A percentile compares a stretch with the other conserved stretches of the same genome.
These are phyloP conservation scores for Neofusicoccum laricinum DNA, from an alignment of 2,329 filamentous ascomycete genomes.

Conservation along the genomic window DNA sequence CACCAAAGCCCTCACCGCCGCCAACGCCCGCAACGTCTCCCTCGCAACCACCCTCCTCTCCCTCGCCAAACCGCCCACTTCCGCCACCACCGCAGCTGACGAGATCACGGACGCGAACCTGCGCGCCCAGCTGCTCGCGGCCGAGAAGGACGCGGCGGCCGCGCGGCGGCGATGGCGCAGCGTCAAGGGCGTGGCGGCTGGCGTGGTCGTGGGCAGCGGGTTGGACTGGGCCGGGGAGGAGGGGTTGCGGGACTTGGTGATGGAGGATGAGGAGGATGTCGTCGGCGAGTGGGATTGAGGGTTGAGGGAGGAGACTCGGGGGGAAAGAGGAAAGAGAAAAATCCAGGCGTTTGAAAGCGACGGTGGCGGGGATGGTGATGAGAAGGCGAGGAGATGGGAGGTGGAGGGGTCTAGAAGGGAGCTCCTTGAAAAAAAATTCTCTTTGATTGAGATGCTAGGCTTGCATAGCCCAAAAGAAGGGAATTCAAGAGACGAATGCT, in stretches of 20 bases:
- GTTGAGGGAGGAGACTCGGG: neutral
- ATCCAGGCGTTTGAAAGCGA: too few relatives aligned
- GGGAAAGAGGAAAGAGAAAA: neutral
- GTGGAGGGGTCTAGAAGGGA: neutral
- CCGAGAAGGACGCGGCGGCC: conserved; percentile 59
- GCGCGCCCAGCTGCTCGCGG: conserved; percentile 54
- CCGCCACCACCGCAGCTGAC: conserved; percentile 46
- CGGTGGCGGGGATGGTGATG: neutral
- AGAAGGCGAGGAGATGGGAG: too few relatives aligned
- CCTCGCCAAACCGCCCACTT: conserved; percentile 50
- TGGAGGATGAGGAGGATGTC: conserved; percentile 57
- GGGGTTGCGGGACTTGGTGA: conserved; percentile 64
- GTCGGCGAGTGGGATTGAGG: neutral
- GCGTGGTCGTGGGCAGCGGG: conserved; percentile 75
- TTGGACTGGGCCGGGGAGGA: conserved; percentile 76
- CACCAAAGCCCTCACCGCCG: conserved; percentile 57
- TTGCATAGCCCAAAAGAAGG: too few relatives aligned
- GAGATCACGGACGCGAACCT: conserved; percentile 41
- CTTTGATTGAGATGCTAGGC: too few relatives aligned
- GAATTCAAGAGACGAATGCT: too few relatives aligned
- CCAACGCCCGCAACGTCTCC: conserved; percentile 60
- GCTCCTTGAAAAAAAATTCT: too few relatives aligned
- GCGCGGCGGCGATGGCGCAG: conserved; percentile 68
- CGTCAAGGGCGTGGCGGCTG: conserved; percentile 76
- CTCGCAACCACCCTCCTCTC: conserved; percentile 62